Evolutionary conservation across 306 rosid genomes (phyloP), one percentile per base, ranked within the genome.

Genomic region (Prinsepia uniflora): DNA sequence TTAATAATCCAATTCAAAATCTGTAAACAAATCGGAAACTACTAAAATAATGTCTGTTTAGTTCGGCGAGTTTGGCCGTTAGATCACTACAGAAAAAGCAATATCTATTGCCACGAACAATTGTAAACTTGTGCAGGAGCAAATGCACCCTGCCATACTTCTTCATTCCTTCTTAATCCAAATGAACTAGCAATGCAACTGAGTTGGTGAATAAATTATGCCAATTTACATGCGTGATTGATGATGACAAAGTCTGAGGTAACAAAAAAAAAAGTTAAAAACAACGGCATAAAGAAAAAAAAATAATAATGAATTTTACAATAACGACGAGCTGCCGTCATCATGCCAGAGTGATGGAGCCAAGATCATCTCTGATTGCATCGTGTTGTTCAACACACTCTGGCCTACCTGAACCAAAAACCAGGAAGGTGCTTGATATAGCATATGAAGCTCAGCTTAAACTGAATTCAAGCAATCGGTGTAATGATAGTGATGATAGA

Each of bases 181-280:
- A 83, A 84, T 85, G 67, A 82, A 75, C 76, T 68, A 49, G 77
- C 8, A 20, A 59, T 65, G 72, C 70, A 73, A 80, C 42, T 30
- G 81, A 57, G 84, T 66, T 58, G 63, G 63, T 70, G 71, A 52
- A 86, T 72, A 81, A 83, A 83, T 80, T 57, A 69, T 72, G 78
- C 54, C 82, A 84, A 86, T 88, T 88, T 90, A 90, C 96, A 88
- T 45, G 75, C 78, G 72, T 77, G 73, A 72, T 68, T 71, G 36
- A 30, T 45, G 71, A 82, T 70, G 65, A 61, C 24, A 39, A 39
- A 15, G 65, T 44, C 34, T n/a, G 75, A 76, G 48, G 70, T 73
- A 72, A 24, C 30, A 46, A 20, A 45, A 15, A 81, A 65, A 77
- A 82, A 69, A 75, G 57, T 4, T 44, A 50, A 41, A 58, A 39